Conservation (phyloP, 805 yeast genomes). For the Kuraishia borneana region DNA sequence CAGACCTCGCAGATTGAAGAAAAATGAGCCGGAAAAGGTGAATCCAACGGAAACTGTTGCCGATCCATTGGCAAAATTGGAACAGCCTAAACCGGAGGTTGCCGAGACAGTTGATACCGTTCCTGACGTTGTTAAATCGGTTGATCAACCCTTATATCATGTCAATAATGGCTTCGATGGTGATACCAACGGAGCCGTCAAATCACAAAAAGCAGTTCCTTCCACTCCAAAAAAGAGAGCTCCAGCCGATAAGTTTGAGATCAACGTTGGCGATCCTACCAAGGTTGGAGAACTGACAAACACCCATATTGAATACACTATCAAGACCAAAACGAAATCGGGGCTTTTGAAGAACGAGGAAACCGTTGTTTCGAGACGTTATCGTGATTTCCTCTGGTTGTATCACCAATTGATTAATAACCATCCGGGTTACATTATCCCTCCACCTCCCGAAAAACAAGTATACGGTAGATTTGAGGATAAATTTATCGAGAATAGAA, state of each 20-base stretch:
- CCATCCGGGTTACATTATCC: slow-evolving; percentile 84
- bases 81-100: not conserved
- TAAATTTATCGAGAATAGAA: slow-evolving; percentile 77
- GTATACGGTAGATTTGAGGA: slow-evolving; percentile 86
- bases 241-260: slow-evolving; percentile 32
- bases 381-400: slow-evolving; percentile 89
- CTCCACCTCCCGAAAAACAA: slow-evolving; percentile 95
- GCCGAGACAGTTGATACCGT: not conserved
- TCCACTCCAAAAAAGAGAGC: slow-evolving; percentile 3
- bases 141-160: slow-evolving; percentile 45
- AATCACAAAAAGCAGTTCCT: slow-evolving; percentile 6
- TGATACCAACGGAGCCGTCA: slow-evolving; percentile 7
- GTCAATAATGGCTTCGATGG: slow-evolving; percentile 16
- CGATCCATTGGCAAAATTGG: not conserved
- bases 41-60: slow-evolving; percentile 13
- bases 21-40: slow-evolving; percentile 3
- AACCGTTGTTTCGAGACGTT: slow-evolving; percentile 66
- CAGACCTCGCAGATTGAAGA: slow-evolving; percentile 25
- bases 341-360: slow-evolving; percentile 23
- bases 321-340: slow-evolving; percentile 48
- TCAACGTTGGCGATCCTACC: slow-evolving; percentile 80
- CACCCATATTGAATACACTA: slow-evolving; percentile 81
- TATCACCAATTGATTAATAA: slow-evolving; percentile 78
- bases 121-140: slow-evolving; percentile 23
- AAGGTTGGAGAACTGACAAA: slow-evolving; percentile 86